Percentiles rank a stretch among this genome's conserved stretches.
These are phyloP conservation scores for Juncus effusus DNA, from an alignment of 176 grass and related monocot genomes.

Conservation along the genomic window DNA sequence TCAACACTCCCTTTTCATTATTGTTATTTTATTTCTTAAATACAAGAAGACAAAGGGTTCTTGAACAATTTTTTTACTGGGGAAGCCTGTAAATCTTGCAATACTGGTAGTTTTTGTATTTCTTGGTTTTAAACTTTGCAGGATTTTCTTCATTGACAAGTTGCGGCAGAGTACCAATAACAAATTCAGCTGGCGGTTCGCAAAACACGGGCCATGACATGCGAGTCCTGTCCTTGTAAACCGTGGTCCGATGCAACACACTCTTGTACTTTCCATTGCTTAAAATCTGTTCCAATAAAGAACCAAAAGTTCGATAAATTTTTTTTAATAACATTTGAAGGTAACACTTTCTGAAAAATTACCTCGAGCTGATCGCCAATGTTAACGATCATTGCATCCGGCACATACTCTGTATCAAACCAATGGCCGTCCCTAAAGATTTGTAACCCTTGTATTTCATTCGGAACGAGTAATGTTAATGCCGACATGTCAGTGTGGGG, in stretches of 20 bases:
- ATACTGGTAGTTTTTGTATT: constrained; percentile 71
- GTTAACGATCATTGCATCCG: constrained; percentile 57
- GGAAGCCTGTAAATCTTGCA: constrained; percentile 87
- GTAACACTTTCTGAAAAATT: constrained; percentile 6
- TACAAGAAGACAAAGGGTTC: background rate
- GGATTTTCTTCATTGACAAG: constrained; percentile 36
- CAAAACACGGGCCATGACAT: constrained; percentile 89
- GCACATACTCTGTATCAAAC: constrained; percentile 51
- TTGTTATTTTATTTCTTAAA: too few relatives aligned
- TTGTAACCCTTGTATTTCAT: constrained; percentile 71
- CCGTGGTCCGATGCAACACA: constrained; percentile 57
- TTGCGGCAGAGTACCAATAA: constrained; percentile 49
- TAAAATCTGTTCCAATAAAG: constrained; percentile 37
- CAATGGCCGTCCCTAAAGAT: constrained; percentile 54
- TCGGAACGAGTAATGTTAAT: constrained; percentile 64
- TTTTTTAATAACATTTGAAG: background rate
- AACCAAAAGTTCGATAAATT: background rate
- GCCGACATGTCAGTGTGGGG: constrained; percentile 75
- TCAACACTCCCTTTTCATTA: too few relatives aligned
- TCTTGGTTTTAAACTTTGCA: constrained; percentile 68
- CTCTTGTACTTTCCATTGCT: constrained; percentile 84
- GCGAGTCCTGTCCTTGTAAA: constrained; percentile 56
- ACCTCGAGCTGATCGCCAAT: constrained; percentile 82
- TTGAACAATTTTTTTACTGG: constrained; percentile 28
- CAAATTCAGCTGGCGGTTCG: constrained; percentile 41